Conservation (phyloP, 2,329 filamentous ascomycete species). For the Trichoderma sp. region DNA sequence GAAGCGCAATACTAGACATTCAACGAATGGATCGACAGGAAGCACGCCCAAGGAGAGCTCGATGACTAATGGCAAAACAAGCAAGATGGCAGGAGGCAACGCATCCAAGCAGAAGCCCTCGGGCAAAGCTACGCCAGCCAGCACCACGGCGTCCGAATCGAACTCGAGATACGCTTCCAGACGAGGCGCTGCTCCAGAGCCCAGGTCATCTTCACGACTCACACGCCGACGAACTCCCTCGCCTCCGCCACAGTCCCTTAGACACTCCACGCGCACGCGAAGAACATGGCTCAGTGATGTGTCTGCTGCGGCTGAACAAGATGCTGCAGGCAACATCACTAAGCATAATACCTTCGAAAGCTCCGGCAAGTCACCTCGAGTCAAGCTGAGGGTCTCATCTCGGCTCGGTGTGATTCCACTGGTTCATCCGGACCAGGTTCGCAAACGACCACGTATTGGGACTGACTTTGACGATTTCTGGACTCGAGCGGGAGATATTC, state of each 20-base stretch:
- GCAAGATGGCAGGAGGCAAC: slow-evolving; percentile 30
- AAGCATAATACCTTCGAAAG: slow-evolving; percentile 27
- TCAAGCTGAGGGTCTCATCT: slow-evolving; percentile 48
- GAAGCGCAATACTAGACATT: slow-evolving; percentile 54
- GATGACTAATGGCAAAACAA: slow-evolving; percentile 32
- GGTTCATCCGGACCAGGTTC: slow-evolving; percentile 60
- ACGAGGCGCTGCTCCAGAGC: slow-evolving; percentile 30
- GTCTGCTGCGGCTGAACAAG: slow-evolving; percentile 24
- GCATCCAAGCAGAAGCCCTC: slow-evolving; percentile 32
- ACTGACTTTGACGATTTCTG: slow-evolving; percentile 61
- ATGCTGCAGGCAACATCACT: slow-evolving; percentile 21
- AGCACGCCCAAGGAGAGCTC: slow-evolving; percentile 34
- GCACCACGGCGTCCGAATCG: slow-evolving; percentile 27
- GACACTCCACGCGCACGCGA: slow-evolving; percentile 45
- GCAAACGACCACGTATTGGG: slow-evolving; percentile 54
- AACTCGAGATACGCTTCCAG: slow-evolving; percentile 36
- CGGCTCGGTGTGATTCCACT: slow-evolving; percentile 50
- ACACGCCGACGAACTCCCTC: slow-evolving; percentile 45
- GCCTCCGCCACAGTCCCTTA: slow-evolving; percentile 41
- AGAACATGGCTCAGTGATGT: slow-evolving; percentile 43
- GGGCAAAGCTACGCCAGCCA: slow-evolving; percentile 29
- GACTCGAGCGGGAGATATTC: slow-evolving; percentile 49
- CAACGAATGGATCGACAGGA: slow-evolving; percentile 35
- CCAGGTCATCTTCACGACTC: slow-evolving; percentile 36
- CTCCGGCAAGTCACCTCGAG: slow-evolving; percentile 43